Percentiles rank a stretch among this genome's conserved stretches.
phyloP scores from a whole-genome alignment of 2,329 filamentous ascomycete species.

The Orbilia oligospora region DNA sequence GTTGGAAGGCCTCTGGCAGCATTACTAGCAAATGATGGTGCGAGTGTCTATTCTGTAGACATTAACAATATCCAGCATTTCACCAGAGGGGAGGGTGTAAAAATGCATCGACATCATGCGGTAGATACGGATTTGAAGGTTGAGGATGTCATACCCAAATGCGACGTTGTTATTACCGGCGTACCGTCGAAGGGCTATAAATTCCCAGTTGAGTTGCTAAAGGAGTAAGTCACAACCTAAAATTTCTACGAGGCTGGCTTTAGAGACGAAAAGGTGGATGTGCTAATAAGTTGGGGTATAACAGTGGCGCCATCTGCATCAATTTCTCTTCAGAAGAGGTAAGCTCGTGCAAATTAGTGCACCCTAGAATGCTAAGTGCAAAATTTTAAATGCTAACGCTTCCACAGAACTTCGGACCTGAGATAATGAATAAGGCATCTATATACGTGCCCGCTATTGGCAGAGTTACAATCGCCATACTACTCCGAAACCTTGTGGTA shows the following conservation, averaged over 20 bases:
- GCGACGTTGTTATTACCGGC: constrained; percentile 94
- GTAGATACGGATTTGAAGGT: constrained; percentile 83
- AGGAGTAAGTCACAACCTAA: constrained; percentile 70
- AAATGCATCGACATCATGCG: constrained; percentile 87
- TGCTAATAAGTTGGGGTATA: constrained; percentile 15
- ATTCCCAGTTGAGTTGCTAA: constrained; percentile 84
- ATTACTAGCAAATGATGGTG: constrained; percentile 94
- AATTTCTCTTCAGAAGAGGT: constrained; percentile 92
- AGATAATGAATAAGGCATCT: constrained; percentile 93
- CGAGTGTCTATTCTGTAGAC: constrained; percentile 94
- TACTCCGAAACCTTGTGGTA: constrained; percentile 90
- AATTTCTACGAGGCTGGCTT: background rate
- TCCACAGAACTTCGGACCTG: constrained; percentile 81
- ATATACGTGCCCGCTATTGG: constrained; percentile 98
- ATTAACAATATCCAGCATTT: constrained; percentile 92
- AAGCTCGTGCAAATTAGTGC: no score
- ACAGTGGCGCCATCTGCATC: constrained; percentile 92
- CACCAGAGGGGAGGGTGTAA: constrained; percentile 87
- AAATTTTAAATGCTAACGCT: constrained; percentile 63
- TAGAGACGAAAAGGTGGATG: background rate
- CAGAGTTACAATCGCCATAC: constrained; percentile 94
- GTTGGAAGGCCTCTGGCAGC: constrained; percentile 94
- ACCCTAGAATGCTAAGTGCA: constrained; percentile 24
- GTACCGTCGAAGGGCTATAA: constrained; percentile 92
- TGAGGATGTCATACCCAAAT: constrained; percentile 85